These are phyloP conservation scores for Phytophthora pini DNA, from an alignment of 352 stramenopile species.

Conservation along the genomic window DNA sequence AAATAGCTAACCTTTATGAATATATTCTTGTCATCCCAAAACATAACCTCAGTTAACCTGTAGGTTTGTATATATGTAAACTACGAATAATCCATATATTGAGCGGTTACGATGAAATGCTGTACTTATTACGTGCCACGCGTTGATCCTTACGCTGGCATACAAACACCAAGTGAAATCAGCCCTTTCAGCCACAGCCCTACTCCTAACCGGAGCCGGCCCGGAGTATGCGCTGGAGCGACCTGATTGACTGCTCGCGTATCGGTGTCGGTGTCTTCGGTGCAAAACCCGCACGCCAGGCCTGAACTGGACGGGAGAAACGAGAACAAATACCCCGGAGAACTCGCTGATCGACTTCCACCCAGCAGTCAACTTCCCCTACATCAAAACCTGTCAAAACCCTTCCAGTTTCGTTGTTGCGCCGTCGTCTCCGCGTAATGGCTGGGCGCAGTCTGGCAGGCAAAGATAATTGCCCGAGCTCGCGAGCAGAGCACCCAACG, in stretches of 20 bases:
- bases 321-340: conserved; percentile 1
- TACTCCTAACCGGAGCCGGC: conserved; percentile 24
- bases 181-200: conserved; percentile 11
- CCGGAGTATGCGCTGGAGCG: conserved; percentile 28
- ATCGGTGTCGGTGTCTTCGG: conserved; percentile 23
- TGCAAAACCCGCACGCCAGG: conserved; percentile 23
- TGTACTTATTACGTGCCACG: conserved; percentile 12
- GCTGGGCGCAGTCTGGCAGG: conserved; percentile 28
- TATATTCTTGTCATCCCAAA: too few relatives aligned
- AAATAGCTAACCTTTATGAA: too few relatives aligned
- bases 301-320: conserved; percentile 30
- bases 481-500: conserved; percentile 30
- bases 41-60: too few relatives aligned
- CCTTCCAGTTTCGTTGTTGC: conserved; percentile 23
- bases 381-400: not conserved
- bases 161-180: conserved; percentile 39
- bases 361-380: not conserved
- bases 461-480: conserved; percentile 50
- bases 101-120: too few relatives aligned
- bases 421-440: conserved; percentile 34
- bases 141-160: conserved; percentile 11
- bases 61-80: too few relatives aligned
- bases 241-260: conserved; percentile 36
- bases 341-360: conserved; percentile 1
- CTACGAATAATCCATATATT: too few relatives aligned